Conservation (phyloP, 441 rosid species). For the Manihot esculenta region DNA sequence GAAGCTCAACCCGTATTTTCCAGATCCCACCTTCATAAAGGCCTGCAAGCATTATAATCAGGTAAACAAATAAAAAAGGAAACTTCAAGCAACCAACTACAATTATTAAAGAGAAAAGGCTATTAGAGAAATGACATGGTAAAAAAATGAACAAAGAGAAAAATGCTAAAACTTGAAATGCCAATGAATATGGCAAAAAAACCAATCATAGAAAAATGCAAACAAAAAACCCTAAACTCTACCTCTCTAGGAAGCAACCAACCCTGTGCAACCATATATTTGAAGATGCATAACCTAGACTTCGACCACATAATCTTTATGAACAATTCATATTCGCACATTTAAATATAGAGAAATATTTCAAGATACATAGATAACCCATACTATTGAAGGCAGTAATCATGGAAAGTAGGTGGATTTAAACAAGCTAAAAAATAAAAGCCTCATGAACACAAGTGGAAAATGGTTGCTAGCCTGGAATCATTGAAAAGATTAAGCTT, state of each 20-base stretch:
- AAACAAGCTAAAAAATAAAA: background rate
- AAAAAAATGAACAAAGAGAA: conserved; percentile 1
- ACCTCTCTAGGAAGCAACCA: background rate
- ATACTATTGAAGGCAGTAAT: background rate
- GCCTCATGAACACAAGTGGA: background rate
- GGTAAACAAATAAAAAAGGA: background rate
- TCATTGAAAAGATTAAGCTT: background rate
- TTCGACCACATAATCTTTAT: background rate
- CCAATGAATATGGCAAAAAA: background rate
- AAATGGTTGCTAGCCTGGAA: background rate
- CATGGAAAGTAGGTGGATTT: background rate
- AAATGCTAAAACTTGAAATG: conserved; percentile 1
- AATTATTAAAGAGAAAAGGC: conserved; percentile 12
- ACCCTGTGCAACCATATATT: background rate
- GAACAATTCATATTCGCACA: background rate
- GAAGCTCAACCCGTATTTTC: conserved; percentile 76
- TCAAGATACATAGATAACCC: no score
- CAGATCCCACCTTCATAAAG: conserved; percentile 72
- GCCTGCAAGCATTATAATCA: conserved; percentile 40
- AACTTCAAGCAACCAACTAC: conserved; percentile 6
- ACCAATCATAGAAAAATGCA: background rate
- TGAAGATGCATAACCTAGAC: no score
- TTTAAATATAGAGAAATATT: no score
- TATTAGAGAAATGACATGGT: background rate
- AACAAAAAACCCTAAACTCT: background rate